These are phyloP conservation scores for Hymenoscyphus repandus DNA, from an alignment of 2,329 filamentous ascomycete species.

Conservation along the genomic window DNA sequence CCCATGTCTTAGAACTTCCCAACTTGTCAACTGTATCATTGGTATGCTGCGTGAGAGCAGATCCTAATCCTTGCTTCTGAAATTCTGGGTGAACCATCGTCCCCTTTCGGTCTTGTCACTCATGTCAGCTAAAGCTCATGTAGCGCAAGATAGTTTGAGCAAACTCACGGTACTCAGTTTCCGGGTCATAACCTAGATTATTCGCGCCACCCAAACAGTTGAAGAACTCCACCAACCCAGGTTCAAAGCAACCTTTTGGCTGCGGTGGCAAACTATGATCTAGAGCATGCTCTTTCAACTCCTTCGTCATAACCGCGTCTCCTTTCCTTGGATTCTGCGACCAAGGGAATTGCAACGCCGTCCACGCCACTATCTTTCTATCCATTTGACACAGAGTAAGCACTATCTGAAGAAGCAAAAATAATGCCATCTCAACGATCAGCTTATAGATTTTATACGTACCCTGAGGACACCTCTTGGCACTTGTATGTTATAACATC, in stretches of 20 bases:
- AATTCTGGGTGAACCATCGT: conserved; percentile 19
- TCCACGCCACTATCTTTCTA: conserved; percentile 22
- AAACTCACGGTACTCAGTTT: conserved; percentile 19
- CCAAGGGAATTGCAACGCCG: conserved; percentile 21
- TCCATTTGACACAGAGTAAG: neutral
- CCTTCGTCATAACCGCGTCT: conserved; percentile 9
- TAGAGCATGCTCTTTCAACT: conserved; percentile 9
- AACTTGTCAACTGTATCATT: conserved; percentile 16
- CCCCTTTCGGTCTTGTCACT: conserved; percentile 16
- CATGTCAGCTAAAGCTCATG: neutral
- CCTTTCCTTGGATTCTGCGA: conserved; percentile 2
- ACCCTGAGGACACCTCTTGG: conserved; percentile 16
- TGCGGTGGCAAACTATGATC: conserved; percentile 11
- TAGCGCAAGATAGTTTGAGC: neutral
- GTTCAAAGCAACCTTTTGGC: conserved; percentile 13
- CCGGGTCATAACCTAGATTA: conserved; percentile 19
- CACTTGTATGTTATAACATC: conserved; percentile 20
- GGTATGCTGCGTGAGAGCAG: conserved; percentile 15
- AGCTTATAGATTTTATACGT: neutral
- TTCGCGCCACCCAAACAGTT: conserved; percentile 2
- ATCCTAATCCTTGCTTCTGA: conserved; percentile 15
- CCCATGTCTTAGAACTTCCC: conserved; percentile 10
- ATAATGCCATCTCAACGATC: too few relatives aligned
- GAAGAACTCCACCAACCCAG: conserved; percentile 11
- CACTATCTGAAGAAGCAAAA: neutral